Base-by-base conservation (phyloP, 768 basidiomycete genomes). In the Macrolepiota fuliginosa region DNA sequence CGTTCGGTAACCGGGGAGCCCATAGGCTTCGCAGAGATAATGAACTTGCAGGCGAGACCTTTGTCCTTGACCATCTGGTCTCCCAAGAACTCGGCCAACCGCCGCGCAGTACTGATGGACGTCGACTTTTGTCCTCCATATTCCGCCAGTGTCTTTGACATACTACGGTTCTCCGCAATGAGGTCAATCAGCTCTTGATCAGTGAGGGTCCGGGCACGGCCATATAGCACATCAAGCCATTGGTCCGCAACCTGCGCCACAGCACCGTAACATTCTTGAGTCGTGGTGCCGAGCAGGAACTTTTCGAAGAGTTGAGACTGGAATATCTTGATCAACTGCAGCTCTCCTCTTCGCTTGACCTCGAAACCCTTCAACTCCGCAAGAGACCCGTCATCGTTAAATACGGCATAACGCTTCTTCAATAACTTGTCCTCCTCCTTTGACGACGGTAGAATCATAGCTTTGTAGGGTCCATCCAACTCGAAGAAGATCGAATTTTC, bases 401-500 rank as follows among this genome's bases (percentile, higher is more conserved):
- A 98, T 9, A 99, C 97, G 5, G 97, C 97, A 68, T 98, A 99
- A 54, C 97, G 91, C 74, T 99, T 99, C 80, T 99, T 99, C 68
- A 99, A 77, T 58, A 99, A 73, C 71, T 98, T 99, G 73, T 98
- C 97, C 73, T 99, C 97, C 74, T 99, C 97, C 72, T 99, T 99
- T 0, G 97, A 98, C 1, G 95, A 96, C 1, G 97, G 97, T 12
- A 99, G 83, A 68, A 98, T 98, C 97, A 99, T 98, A 5, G 97
- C 97, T 66, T 88, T 93, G 79, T 98, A 99, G 1, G 97, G 97
- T 1, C 97, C 97, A 67, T 99, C 96, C 62, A 99, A 82, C 74
- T 99, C 96, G 77, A 99, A 98, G 80, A 98, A 99, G 74, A 99
- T 99, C 15, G 94, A 96, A 75, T 99, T 98, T 75, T 98, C 97